These are phyloP conservation scores for Graphiopsis chlorocephala DNA, from an alignment of 2,329 filamentous ascomycete genomes.

Conservation along the genomic window DNA sequence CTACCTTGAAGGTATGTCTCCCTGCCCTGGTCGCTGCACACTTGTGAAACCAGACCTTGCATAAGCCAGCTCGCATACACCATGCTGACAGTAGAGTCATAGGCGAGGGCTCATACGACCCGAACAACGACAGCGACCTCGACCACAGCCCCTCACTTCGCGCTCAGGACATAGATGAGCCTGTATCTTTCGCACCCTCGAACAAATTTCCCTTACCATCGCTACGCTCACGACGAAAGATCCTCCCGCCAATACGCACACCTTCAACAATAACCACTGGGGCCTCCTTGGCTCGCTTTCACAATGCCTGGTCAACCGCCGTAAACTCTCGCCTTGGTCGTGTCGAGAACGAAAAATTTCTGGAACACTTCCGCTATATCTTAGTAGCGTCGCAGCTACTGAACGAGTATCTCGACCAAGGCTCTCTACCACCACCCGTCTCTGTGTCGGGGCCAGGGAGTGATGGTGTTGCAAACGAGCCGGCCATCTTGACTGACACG, in stretches of 20 bases:
- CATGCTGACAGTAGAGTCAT: conserved; percentile 13
- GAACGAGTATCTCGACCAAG: conserved; percentile 58
- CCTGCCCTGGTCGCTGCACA: neutral
- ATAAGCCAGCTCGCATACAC: neutral
- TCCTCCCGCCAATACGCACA: conserved; percentile 19
- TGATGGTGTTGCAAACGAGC: conserved; percentile 24
- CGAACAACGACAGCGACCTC: conserved; percentile 20
- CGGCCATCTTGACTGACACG: conserved; percentile 33
- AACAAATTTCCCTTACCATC: neutral
- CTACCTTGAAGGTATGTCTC: conserved; percentile 75
- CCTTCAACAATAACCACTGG: neutral
- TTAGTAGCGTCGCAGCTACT: conserved; percentile 89
- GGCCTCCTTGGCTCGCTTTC: conserved; percentile 28
- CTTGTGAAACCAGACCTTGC: neutral
- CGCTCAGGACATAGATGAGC: neutral
- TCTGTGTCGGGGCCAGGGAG: conserved; percentile 18
- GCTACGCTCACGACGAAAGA: conserved; percentile 5
- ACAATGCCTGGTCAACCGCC: conserved; percentile 53
- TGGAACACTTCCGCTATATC: conserved; percentile 90
- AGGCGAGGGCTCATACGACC: conserved; percentile 34
- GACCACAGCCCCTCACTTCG: conserved; percentile 15
- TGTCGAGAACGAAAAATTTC: conserved; percentile 77
- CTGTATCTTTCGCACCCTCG: conserved; percentile 14
- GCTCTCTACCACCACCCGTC: conserved; percentile 36
- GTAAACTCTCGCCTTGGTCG: conserved; percentile 71